A percentile compares a stretch with the other conserved stretches of the same genome.
Evolutionary conservation across 352 stramenopile genomes (phyloP).

Genomic region (Pythium brachiatum): DNA sequence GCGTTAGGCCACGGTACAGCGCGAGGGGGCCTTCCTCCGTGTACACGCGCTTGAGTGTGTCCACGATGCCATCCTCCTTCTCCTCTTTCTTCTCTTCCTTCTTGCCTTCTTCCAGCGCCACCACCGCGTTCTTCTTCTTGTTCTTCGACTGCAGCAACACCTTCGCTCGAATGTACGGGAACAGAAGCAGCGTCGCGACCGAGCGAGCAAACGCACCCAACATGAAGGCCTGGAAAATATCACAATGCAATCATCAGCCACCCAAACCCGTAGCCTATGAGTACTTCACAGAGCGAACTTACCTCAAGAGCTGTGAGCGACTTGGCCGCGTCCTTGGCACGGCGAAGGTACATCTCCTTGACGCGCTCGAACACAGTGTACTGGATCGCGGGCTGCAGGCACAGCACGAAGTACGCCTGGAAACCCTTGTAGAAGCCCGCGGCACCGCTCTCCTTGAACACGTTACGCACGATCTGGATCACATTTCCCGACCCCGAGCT

Average conservation of each 20-base stretch:
- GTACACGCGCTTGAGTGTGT: conserved; percentile 73
- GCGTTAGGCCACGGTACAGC: conserved; percentile 93
- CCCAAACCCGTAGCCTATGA: background rate
- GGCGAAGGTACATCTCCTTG: conserved; percentile 65
- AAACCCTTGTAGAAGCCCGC: conserved; percentile 87
- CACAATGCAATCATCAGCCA: conserved; percentile 25
- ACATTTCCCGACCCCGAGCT: conserved; percentile 40
- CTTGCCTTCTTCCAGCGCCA: conserved; percentile 13
- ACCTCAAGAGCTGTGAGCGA: conserved; percentile 70
- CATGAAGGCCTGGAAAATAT: conserved; percentile 89
- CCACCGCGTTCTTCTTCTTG: conserved; percentile 39
- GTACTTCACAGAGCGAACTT: background rate
- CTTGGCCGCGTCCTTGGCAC: conserved; percentile 55
- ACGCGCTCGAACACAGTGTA: conserved; percentile 96
- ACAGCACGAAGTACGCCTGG: conserved; percentile 93
- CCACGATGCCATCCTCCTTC: conserved; percentile 81
- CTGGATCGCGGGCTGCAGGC: conserved; percentile 96
- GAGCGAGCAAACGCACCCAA: conserved; percentile 92
- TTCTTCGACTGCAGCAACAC: conserved; percentile 91
- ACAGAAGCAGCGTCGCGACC: conserved; percentile 94
- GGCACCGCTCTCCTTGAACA: conserved; percentile 67
- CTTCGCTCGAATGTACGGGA: conserved; percentile 96
- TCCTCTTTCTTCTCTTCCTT: conserved; percentile 12
- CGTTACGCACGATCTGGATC: conserved; percentile 55
- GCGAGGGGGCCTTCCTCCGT: conserved; percentile 81